Conservation (phyloP, 106 monocot genomes). For the Dendrobium huoshanense region DNA sequence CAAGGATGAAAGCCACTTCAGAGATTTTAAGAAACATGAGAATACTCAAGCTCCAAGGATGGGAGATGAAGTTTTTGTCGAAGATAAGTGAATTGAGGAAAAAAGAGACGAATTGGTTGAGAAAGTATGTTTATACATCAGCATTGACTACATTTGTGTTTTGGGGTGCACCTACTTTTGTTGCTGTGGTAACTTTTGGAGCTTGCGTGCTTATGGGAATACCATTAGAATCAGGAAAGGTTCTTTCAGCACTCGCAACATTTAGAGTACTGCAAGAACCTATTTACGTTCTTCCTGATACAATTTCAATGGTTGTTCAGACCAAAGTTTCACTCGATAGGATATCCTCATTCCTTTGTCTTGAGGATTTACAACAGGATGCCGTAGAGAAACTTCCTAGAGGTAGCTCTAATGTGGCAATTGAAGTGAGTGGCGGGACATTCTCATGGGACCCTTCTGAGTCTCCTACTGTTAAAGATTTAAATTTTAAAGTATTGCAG, state of each 20-base stretch:
- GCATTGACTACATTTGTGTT: conserved; percentile 47
- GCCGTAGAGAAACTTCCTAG: neutral
- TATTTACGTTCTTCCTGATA: conserved; percentile 73
- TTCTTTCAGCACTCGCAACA: conserved; percentile 83
- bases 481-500: conserved; percentile 51
- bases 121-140: conserved; percentile 48
- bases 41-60: conserved; percentile 88
- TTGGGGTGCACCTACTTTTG: conserved; percentile 78
- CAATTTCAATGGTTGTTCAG: conserved; percentile 64
- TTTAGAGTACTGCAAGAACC: conserved; percentile 74
- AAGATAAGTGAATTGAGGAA: conserved; percentile 60
- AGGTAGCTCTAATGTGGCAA: conserved; percentile 34
- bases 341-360: conserved; percentile 59
- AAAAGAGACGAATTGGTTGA: conserved; percentile 63
- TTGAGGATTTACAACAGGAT: conserved; percentile 14
- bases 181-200: conserved; percentile 70
- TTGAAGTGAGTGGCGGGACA: conserved; percentile 49
- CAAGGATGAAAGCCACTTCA: conserved; percentile 81
- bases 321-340: conserved; percentile 83
- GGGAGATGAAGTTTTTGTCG: conserved; percentile 94
- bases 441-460: conserved; percentile 77
- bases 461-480: conserved; percentile 40
- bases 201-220: conserved; percentile 77
- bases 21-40: conserved; percentile 89
- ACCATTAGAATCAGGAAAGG: conserved; percentile 80